A percentile compares a stretch with the other conserved stretches of the same genome.
Evolutionary conservation across 192 early-diverging fungal species (phyloP).

Genomic region (Piromyces finnis): DNA sequence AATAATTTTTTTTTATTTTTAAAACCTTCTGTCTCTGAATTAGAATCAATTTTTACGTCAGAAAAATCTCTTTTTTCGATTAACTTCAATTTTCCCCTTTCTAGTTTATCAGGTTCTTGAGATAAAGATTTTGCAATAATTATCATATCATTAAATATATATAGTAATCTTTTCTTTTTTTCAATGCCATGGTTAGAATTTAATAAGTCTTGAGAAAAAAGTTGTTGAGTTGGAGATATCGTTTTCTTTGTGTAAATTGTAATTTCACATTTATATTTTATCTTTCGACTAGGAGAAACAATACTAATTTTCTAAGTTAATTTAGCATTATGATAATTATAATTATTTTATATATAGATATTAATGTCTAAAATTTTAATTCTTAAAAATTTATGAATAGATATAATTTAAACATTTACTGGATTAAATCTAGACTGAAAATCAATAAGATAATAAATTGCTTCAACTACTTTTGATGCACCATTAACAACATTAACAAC

Average conservation of each 20-base stretch:
- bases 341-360: no score
- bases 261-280: neutral
- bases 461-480: neutral
- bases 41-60: neutral
- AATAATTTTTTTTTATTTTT: no score
- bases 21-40: neutral
- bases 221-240: neutral
- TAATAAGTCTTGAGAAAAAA: no score
- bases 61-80: neutral
- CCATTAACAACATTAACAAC: neutral
- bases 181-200: neutral
- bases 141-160: neutral
- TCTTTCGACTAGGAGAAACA: neutral
- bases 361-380: no score
- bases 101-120: neutral
- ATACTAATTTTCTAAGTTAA: neutral
- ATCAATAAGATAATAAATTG: neutral
- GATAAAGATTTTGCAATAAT: neutral
- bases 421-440: neutral
- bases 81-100: neutral
- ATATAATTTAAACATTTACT: neutral
- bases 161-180: neutral
- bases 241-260: neutral
- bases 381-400: no score
- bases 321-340: no score